phyloP scores from a whole-genome alignment of 1,284 basidiomycete genomes.

The Malassezia globosa region DNA sequence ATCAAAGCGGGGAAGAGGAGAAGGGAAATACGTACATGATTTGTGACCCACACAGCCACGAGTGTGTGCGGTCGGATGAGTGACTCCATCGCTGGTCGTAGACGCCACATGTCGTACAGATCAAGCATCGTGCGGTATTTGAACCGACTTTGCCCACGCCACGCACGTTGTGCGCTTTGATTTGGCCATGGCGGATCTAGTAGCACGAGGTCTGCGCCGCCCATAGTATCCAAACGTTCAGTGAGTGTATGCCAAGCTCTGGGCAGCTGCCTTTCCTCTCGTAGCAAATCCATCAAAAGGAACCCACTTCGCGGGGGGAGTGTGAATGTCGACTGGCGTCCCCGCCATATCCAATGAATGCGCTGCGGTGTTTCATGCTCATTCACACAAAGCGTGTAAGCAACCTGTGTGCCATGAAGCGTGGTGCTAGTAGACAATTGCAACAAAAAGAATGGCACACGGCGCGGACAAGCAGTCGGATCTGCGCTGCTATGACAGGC shows the following conservation, averaged over 20 bases:
- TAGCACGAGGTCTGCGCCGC: conserved; percentile 15
- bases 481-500: too few relatives aligned
- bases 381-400: too few relatives aligned
- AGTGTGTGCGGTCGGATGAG: conserved; percentile 12
- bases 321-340: neutral
- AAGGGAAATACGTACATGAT: conserved; percentile 15
- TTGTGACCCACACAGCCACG: conserved; percentile 19
- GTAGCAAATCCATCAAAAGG: conserved; percentile 12
- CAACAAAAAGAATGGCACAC: too few relatives aligned
- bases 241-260: too few relatives aligned
- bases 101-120: conserved; percentile 19
- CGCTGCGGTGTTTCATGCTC: neutral
- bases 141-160: neutral
- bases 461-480: too few relatives aligned
- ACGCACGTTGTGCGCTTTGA: conserved; percentile 10
- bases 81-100: conserved; percentile 12
- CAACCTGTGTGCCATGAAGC: neutral
- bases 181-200: conserved; percentile 23
- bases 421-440: too few relatives aligned
- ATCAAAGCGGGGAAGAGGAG: too few relatives aligned
- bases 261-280: too few relatives aligned
- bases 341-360: neutral
- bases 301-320: conserved; percentile 9
- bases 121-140: conserved; percentile 14
- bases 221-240: neutral